Percentiles rank a stretch among this genome's conserved stretches.
Evolutionary conservation across 495 filamentous ascomycete genomes (phyloP).

Genomic region (Penicillium canescens): DNA sequence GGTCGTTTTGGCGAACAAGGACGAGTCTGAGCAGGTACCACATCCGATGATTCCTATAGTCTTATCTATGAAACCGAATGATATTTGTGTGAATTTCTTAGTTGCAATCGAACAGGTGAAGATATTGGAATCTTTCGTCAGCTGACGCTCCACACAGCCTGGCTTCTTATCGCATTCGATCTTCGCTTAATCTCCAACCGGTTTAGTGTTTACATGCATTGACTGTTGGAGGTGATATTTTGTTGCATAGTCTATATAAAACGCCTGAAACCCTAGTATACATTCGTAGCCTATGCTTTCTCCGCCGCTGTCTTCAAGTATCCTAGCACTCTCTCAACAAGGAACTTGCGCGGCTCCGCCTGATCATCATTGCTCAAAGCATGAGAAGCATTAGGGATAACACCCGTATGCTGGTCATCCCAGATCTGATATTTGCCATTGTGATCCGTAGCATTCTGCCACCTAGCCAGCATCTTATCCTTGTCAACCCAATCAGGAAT

Average conservation of each 20-base stretch:
- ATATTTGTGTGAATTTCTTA: background rate
- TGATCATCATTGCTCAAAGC: slow-evolving; percentile 50
- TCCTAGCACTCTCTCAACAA: slow-evolving; percentile 37
- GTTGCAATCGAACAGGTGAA: no score
- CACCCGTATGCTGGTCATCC: slow-evolving; percentile 37
- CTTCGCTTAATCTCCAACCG: no score
- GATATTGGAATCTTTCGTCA: no score
- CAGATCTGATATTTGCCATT: slow-evolving; percentile 31
- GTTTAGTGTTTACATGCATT: no score
- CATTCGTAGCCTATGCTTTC: background rate
- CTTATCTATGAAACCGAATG: background rate
- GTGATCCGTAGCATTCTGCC: slow-evolving; percentile 58
- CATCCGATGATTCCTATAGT: slow-evolving; percentile 22
- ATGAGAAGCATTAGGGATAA: slow-evolving; percentile 48
- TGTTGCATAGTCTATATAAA: no score
- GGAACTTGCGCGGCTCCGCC: slow-evolving; percentile 37
- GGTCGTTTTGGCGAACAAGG: background rate
- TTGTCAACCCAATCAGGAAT: slow-evolving; percentile 67
- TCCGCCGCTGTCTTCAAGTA: slow-evolving; percentile 22
- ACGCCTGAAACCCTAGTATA: background rate
- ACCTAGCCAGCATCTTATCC: slow-evolving; percentile 57
- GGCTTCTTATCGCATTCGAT: no score
- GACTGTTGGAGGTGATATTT: no score
- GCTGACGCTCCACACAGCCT: no score
- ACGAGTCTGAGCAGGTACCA: slow-evolving; percentile 7